These are phyloP conservation scores for Neurospora sp. DNA, from an alignment of 495 filamentous ascomycete genomes.

Conservation along the genomic window DNA sequence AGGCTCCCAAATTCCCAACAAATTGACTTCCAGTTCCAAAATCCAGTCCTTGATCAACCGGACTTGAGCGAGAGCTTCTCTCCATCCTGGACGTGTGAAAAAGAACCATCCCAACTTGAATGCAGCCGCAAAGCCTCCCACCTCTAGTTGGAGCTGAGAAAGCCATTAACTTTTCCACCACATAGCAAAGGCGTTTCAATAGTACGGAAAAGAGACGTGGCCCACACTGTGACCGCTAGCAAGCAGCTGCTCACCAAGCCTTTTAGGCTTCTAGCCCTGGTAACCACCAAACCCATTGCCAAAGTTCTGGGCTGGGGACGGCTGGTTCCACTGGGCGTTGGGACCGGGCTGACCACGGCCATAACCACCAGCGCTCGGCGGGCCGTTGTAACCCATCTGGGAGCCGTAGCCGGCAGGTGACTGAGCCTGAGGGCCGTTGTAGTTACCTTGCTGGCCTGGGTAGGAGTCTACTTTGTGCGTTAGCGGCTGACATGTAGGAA, in stretches of 20 bases:
- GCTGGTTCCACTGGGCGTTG: constrained; percentile 64
- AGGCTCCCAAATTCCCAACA: constrained; percentile 12
- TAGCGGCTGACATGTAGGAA: constrained; percentile 13
- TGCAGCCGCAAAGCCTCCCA: not conserved
- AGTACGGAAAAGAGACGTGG: constrained; percentile 4
- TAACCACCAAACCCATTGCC: constrained; percentile 51
- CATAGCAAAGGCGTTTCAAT: constrained; percentile 2
- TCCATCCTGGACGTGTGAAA: not conserved
- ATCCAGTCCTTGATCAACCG: constrained; percentile 5
- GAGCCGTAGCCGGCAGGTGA: constrained; percentile 52
- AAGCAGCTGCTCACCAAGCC: not conserved
- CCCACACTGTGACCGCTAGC: not conserved
- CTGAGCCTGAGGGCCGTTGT: constrained; percentile 43
- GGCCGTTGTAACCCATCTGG: constrained; percentile 50
- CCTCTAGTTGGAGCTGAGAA: not conserved
- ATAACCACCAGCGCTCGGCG: constrained; percentile 70
- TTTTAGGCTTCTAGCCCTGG: constrained; percentile 35
- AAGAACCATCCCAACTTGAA: not conserved
- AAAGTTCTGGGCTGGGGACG: constrained; percentile 45
- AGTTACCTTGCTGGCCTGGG: constrained; percentile 43
- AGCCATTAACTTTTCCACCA: constrained; percentile 1
- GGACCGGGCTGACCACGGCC: constrained; percentile 70
- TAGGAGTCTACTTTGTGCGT: constrained; percentile 29
- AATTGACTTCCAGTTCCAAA: constrained; percentile 10
- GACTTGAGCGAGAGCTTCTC: not conserved